Evolutionary conservation across 129 eudicot genomes (phyloP).

Genomic region (Rutidosis leptorrhynchoides): DNA sequence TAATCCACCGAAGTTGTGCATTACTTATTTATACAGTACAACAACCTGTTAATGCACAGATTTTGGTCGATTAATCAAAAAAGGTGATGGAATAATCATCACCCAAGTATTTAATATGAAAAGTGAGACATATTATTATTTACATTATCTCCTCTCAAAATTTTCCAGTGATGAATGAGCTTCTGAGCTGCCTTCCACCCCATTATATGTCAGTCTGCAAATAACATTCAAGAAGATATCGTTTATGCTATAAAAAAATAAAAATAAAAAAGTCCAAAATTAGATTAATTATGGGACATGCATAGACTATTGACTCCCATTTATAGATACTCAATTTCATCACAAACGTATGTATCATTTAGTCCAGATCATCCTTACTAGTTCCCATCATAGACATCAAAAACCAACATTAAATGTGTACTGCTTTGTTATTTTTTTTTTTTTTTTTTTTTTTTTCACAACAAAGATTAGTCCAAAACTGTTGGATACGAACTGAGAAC

Average conservation of each 20-base stretch:
- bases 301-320: background rate
- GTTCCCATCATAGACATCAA: background rate
- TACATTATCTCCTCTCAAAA: slow-evolving; percentile 95
- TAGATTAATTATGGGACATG: background rate
- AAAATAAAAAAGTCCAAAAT: background rate
- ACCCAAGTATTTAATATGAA: background rate
- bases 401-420: background rate
- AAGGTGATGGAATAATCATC: no score
- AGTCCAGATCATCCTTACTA: background rate
- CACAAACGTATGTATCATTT: background rate
- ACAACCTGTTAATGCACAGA: no score
- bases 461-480: background rate
- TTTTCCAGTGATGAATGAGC: slow-evolving; percentile 85
- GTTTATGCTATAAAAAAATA: slow-evolving; percentile 9
- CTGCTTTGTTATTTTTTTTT: background rate
- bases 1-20: no score
- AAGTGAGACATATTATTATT: background rate
- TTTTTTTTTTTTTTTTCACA: no score
- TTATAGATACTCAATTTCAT: background rate
- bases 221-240: slow-evolving; percentile 1
- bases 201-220: slow-evolving; percentile 38
- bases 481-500: background rate
- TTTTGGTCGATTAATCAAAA: no score
- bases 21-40: no score
- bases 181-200: slow-evolving; percentile 99